Conservation (phyloP, 305 asterid species). For the Solanum aculeatissimum region DNA sequence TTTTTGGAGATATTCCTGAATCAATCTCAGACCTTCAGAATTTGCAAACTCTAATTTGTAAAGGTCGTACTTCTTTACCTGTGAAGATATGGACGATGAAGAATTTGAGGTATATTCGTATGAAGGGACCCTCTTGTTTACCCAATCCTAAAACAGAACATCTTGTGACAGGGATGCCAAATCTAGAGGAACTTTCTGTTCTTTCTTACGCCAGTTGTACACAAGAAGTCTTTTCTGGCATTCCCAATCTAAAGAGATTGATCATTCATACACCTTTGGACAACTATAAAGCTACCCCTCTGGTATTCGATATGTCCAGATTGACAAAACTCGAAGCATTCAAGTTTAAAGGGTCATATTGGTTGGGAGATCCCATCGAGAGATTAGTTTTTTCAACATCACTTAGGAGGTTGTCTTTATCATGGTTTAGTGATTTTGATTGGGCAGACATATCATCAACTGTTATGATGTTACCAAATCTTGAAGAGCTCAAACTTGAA, state of each 20-base stretch:
- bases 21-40: not conserved
- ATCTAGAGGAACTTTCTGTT: not conserved
- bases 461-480: not conserved
- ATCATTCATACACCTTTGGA: not conserved
- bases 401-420: constrained; percentile 1
- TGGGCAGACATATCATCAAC: not conserved
- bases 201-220: not conserved
- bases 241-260: not conserved
- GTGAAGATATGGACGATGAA: not conserved
- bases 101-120: not conserved
- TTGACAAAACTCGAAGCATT: not conserved
- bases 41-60: not conserved
- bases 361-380: not conserved
- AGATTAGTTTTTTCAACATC: not conserved
- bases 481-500: constrained; percentile 2
- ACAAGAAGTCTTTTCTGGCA: not conserved
- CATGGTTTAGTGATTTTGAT: not conserved
- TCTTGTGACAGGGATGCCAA: not conserved
- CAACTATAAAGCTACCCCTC: not conserved
- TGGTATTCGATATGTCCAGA: not conserved
- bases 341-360: not conserved
- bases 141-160: not conserved
- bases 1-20: not conserved
- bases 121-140: not conserved
- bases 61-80: not conserved